phyloP scores from a whole-genome alignment of 371 early-diverging fungal genomes.

The Phascolomyces articulosus region DNA sequence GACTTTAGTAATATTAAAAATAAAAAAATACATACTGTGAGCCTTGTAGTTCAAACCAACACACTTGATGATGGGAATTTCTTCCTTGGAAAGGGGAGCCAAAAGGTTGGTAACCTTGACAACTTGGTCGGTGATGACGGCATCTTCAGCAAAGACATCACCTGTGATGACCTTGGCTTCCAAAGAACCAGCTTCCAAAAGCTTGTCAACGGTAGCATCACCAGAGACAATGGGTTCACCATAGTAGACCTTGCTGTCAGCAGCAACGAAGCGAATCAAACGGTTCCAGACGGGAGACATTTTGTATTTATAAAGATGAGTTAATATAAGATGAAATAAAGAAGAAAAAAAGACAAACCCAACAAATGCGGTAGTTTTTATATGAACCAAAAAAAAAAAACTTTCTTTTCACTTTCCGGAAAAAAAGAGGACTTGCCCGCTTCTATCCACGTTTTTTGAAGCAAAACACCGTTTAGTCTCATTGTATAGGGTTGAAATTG shows the following conservation, averaged over 20 bases:
- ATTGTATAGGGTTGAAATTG: no score
- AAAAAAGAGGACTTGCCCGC: not conserved
- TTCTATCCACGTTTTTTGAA: no score
- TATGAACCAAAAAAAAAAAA: not conserved
- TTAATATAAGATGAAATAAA: not conserved
- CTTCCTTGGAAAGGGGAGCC: constrained; percentile 39
- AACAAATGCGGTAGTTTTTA: not conserved
- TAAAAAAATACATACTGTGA: constrained; percentile 19
- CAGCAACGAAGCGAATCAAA: constrained; percentile 28
- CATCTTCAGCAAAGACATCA: constrained; percentile 36
- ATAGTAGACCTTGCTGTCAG: constrained; percentile 22
- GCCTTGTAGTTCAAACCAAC: constrained; percentile 63
- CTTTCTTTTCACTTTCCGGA: not conserved
- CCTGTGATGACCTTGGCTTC: constrained; percentile 49
- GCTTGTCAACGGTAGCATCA: constrained; percentile 27
- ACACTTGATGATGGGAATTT: constrained; percentile 48
- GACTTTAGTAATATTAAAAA: not conserved
- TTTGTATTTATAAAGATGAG: not conserved
- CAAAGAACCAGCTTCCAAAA: constrained; percentile 22
- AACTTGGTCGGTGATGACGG: constrained; percentile 42
- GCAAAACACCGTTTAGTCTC: no score
- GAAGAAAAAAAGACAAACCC: not conserved
- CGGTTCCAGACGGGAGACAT: constrained; percentile 29
- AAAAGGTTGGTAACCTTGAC: constrained; percentile 42
- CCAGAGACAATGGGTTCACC: constrained; percentile 25